These are phyloP conservation scores for Candida smagusa DNA, from an alignment of 1,139 yeast genomes.

Conservation along the genomic window DNA sequence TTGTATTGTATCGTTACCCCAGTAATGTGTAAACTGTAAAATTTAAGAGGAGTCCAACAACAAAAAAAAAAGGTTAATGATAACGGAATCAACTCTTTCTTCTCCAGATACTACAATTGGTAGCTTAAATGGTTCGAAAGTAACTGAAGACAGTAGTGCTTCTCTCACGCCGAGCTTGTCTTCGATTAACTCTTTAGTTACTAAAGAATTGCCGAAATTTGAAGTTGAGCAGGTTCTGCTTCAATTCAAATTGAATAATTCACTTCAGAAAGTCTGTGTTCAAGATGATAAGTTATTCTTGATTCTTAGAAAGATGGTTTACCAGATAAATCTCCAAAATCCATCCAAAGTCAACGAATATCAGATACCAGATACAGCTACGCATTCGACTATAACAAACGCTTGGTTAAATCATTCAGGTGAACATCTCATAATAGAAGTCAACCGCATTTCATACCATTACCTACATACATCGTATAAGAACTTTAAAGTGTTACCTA, in stretches of 20 bases:
- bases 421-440: conserved; percentile 30
- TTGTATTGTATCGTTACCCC: no score
- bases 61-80: no score
- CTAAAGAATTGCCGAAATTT: conserved; percentile 15
- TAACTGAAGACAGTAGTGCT: background rate
- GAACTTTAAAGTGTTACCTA: conserved; percentile 31
- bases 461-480: conserved; percentile 32
- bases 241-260: conserved; percentile 34
- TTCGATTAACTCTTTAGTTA: conserved; percentile 1
- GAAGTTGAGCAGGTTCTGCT: conserved; percentile 42
- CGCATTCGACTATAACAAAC: conserved; percentile 20
- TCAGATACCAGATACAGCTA: conserved; percentile 20
- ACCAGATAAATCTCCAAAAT: conserved; percentile 33
- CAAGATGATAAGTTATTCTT: conserved; percentile 35
- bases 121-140: no score
- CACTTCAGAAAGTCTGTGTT: conserved; percentile 19
- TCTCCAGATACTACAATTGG: no score
- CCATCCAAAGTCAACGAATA: conserved; percentile 35
- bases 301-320: conserved; percentile 20
- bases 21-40: no score
- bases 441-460: conserved; percentile 22
- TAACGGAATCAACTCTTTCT: no score
- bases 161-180: background rate
- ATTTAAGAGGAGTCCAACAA: no score
- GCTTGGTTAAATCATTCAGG: conserved; percentile 44